Conservation (phyloP, 352 stramenopile genomes). For the Phytophthora citricola region DNA sequence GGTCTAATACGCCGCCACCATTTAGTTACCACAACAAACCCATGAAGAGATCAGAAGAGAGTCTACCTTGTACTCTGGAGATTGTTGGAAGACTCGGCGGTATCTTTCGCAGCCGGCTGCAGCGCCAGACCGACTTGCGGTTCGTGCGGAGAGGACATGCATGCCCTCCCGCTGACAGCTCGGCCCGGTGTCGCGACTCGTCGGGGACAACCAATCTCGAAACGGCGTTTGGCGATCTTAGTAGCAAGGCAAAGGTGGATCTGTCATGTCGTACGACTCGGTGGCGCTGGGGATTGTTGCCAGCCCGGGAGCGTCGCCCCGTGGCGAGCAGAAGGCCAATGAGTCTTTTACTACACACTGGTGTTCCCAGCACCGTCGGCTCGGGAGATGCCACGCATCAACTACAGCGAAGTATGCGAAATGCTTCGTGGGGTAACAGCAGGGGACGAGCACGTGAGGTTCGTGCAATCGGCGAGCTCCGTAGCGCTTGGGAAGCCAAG, state of each 20-base stretch:
- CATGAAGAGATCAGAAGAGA: neutral
- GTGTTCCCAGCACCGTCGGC: constrained; percentile 48
- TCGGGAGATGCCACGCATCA: constrained; percentile 44
- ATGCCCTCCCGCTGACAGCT: constrained; percentile 26
- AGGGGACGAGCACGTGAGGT: constrained; percentile 51
- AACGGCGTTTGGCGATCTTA: constrained; percentile 24
- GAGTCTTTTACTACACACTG: constrained; percentile 74
- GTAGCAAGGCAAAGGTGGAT: neutral
- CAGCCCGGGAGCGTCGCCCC: constrained; percentile 57
- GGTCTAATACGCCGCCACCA: constrained; percentile 31
- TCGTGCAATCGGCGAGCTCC: constrained; percentile 57
- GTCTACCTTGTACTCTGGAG: constrained; percentile 1
- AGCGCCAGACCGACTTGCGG: constrained; percentile 16
- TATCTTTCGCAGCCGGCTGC: constrained; percentile 11
- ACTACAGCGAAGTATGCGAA: constrained; percentile 51
- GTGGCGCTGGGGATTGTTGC: constrained; percentile 42
- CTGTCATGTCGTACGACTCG: constrained; percentile 50
- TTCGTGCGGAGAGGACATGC: constrained; percentile 46
- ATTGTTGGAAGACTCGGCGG: constrained; percentile 2
- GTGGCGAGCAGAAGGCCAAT: constrained; percentile 31
- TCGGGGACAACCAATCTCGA: constrained; percentile 1
- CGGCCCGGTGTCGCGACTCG: constrained; percentile 18
- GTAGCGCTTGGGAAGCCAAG: constrained; percentile 61
- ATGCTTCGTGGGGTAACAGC: constrained; percentile 62
- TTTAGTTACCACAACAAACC: neutral